Conservation (phyloP, 331 rosid genomes). For the Phaseolus coccineus region DNA sequence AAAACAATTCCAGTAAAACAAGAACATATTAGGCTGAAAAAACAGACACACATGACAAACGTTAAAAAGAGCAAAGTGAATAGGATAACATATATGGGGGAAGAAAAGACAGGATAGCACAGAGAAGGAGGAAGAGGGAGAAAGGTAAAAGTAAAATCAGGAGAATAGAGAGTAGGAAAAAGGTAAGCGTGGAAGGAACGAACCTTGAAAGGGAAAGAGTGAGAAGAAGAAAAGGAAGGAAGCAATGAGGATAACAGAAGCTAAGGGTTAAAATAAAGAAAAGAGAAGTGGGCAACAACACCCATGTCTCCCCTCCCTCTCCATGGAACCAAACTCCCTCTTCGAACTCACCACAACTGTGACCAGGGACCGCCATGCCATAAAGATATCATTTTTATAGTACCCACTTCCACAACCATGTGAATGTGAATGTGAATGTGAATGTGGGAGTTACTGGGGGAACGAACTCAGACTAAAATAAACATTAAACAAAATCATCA, state of each 20-base stretch:
- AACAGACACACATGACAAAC: neutral
- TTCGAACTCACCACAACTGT: conserved; percentile 17
- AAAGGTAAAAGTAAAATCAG: neutral
- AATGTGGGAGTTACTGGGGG: conserved; percentile 8
- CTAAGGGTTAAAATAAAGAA: conserved; percentile 31
- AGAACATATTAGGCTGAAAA: neutral
- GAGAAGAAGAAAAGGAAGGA: conserved; percentile 8
- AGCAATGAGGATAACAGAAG: neutral
- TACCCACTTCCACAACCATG: conserved; percentile 29
- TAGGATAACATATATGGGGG: neutral
- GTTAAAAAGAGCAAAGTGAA: conserved; percentile 15
- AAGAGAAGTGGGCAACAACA: neutral
- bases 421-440: conserved; percentile 46
- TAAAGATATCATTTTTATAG: conserved; percentile 25
- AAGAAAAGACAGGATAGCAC: neutral
- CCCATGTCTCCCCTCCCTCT: neutral
- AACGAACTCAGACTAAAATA: neutral
- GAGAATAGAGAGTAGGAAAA: neutral
- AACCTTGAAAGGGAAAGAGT: conserved; percentile 23
- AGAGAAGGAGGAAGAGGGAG: neutral
- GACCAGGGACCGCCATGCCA: conserved; percentile 48
- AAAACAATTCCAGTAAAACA: neutral
- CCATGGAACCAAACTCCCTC: neutral
- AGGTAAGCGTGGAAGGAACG: neutral
- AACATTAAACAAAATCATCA: neutral